phyloP scores from a whole-genome alignment of 805 yeast genomes.

The Kodamaea kakaduensis region DNA sequence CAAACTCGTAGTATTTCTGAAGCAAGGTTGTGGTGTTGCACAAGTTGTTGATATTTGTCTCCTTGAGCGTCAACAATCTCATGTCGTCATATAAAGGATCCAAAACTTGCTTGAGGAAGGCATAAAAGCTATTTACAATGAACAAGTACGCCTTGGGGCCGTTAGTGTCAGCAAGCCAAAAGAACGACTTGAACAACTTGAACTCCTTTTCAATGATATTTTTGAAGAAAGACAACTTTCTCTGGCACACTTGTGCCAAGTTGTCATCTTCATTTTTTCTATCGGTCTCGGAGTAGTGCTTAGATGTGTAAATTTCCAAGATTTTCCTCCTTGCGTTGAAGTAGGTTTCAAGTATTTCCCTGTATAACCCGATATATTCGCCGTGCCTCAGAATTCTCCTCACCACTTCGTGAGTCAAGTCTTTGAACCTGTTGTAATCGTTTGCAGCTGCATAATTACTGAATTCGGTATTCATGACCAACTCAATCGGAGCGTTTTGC shows the following conservation, averaged over 20 bases:
- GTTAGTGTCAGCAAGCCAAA: constrained; percentile 21
- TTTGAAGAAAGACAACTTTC: constrained; percentile 55
- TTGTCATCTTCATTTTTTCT: constrained; percentile 8
- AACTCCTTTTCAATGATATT: constrained; percentile 60
- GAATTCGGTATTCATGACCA: constrained; percentile 66
- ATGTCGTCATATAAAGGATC: constrained; percentile 76
- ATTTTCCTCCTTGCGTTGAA: constrained; percentile 53
- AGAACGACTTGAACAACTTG: constrained; percentile 52
- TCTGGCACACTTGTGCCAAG: constrained; percentile 60
- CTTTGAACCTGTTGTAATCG: constrained; percentile 26
- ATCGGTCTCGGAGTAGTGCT: constrained; percentile 17
- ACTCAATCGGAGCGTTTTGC: constrained; percentile 48
- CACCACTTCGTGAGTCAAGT: constrained; percentile 33
- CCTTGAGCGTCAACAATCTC: constrained; percentile 65
- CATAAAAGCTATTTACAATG: constrained; percentile 34
- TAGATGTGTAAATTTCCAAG: constrained; percentile 36
- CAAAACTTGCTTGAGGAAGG: constrained; percentile 59
- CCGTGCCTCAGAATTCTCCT: constrained; percentile 34
- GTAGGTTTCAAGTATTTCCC: constrained; percentile 64
- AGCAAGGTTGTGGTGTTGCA: constrained; percentile 74
- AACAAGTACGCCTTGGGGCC: constrained; percentile 9
- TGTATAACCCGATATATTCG: constrained; percentile 63
- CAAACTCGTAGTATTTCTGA: constrained; percentile 63
- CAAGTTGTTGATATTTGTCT: constrained; percentile 58
- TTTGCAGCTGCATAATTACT: constrained; percentile 19